Base-by-base conservation (phyloP, 2,329 filamentous ascomycete genomes). In the Nemania diffusa region DNA sequence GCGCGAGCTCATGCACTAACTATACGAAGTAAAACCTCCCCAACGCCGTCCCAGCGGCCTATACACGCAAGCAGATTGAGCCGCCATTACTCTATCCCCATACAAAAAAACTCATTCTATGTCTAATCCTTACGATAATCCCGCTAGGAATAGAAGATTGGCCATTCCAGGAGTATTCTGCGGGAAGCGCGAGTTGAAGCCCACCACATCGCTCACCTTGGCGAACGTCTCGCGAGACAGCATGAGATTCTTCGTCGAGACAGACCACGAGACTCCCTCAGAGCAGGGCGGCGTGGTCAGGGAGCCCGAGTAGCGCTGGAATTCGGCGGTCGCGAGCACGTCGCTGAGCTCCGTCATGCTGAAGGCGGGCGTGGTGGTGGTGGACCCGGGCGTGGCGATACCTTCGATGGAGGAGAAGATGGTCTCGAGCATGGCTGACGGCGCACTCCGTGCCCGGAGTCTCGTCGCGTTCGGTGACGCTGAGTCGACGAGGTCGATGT, bases 241-340 rank as follows among this genome's bases (percentile, higher is more conserved):
- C 48, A 72, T 65, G 34, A 84, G 78, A 57, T 79, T 79, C 62
- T 81, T 74, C 3, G 82, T 81, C n/a, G 81, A 78, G 7, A 85
- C 82, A 60, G 83, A 79, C 84, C 84, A 85, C 66, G 74, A 74
- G 32, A 85, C 82, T 24, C 79, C 80, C 72, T 85, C 83, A 15
- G 76, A 77, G 77, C 84, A 85, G 2, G 83, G 84, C 22, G 84
- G 83, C 8, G 83, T 85, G 13, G 84, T 85, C 40, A 85, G 78
- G 3, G 83, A 84, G 27, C 83, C 83, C 2, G 78, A 73, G 75
- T 85, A 82, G 72, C 77, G 75, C 68, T 84, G 80, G 72, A 84
- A 81, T 50, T 70, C 75, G 53, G 79, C 79, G 3, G 76, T 73
- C 52, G 74, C 76, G 29, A 84, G 71, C 32, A 78, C 69, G 42